Evolutionary conservation across 345 rosid genomes (phyloP).

Genomic region (Eucalyptus virginea): DNA sequence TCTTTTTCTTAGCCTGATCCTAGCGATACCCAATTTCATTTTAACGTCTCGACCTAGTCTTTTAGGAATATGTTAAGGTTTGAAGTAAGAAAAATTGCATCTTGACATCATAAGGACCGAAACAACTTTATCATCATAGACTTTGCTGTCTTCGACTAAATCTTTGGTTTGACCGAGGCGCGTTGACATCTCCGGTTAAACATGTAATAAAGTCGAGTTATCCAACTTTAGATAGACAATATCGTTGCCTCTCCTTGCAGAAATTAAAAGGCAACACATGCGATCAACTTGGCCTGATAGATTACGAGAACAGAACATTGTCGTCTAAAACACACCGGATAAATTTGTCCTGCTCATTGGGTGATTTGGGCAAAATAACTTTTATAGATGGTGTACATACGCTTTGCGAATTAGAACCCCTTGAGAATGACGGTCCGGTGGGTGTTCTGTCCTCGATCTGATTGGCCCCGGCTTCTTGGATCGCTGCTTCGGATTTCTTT

Average conservation of each 20-base stretch:
- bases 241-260: background rate
- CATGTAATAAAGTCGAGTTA: background rate
- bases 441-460: background rate
- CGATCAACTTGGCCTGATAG: background rate
- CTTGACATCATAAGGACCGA: background rate
- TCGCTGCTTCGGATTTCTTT: background rate
- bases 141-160: background rate
- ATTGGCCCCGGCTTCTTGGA: background rate
- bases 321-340: background rate
- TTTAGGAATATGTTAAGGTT: too few relatives aligned
- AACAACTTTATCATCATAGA: background rate
- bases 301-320: background rate
- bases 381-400: background rate
- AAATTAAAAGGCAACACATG: background rate
- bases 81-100: background rate
- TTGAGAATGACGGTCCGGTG: background rate
- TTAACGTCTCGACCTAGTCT: too few relatives aligned
- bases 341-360: background rate
- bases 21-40: too few relatives aligned
- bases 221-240: background rate
- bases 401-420: background rate
- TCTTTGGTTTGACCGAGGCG: background rate
- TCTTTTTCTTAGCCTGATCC: too few relatives aligned
- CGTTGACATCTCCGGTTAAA: background rate
- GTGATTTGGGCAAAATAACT: background rate